Evolutionary conservation across 2,329 filamentous ascomycete genomes (phyloP).

Genomic region (Aureobasidium mangrovei): DNA sequence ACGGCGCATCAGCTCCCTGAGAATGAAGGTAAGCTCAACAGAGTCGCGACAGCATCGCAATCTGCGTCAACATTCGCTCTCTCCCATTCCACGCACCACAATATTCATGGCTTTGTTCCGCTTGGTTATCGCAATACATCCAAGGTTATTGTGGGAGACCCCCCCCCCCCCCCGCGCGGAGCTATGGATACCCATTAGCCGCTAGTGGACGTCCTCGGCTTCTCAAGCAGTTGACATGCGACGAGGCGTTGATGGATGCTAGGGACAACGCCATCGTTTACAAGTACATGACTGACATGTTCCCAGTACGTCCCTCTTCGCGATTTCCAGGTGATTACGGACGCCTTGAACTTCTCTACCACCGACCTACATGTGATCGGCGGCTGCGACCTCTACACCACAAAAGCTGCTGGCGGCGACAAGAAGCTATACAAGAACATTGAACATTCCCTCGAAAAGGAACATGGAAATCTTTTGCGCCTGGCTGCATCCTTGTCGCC

Average conservation of each 20-base stretch:
- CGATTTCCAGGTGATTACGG: conserved; percentile 85
- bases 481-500: conserved; percentile 82
- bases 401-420: conserved; percentile 87
- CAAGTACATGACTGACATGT: not conserved
- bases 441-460: conserved; percentile 79
- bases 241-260: no score
- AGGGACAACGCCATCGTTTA: not conserved
- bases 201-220: no score
- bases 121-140: not conserved
- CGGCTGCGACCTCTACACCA: conserved; percentile 93
- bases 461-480: conserved; percentile 80
- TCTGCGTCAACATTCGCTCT: no score
- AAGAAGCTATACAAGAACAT: conserved; percentile 98
- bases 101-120: not conserved
- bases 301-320: conserved; percentile 78
- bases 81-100: not conserved
- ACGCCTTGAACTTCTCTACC: conserved; percentile 91
- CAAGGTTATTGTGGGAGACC: no score
- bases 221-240: no score
- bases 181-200: no score
- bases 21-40: conserved; percentile 15
- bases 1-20: not conserved
- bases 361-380: conserved; percentile 86
- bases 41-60: not conserved
- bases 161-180: no score